Evolutionary conservation across 2,329 filamentous ascomycete genomes (phyloP).

Genomic region (Aphanocladium album): DNA sequence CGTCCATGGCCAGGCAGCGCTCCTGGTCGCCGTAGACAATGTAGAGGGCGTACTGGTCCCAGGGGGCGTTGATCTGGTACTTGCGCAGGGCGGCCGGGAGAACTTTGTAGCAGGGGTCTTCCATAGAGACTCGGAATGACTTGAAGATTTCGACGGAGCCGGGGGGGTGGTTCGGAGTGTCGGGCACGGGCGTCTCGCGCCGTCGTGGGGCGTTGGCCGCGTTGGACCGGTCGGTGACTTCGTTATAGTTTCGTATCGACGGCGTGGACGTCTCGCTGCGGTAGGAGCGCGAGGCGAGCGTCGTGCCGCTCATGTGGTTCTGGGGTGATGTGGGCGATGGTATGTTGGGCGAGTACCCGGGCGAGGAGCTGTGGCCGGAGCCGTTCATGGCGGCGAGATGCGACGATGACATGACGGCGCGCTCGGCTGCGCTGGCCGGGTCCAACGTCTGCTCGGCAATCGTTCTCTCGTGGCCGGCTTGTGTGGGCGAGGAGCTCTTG

Average conservation of each 20-base stretch:
- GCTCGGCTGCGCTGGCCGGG: slow-evolving; percentile 62
- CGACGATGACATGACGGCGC: slow-evolving; percentile 61
- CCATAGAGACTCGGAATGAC: slow-evolving; percentile 95
- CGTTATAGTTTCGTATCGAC: slow-evolving; percentile 17
- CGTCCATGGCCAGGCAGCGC: slow-evolving; percentile 82
- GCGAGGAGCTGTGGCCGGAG: slow-evolving; percentile 46
- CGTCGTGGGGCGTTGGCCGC: slow-evolving; percentile 52
- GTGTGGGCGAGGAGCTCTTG: slow-evolving; percentile 73
- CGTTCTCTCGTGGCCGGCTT: slow-evolving; percentile 61
- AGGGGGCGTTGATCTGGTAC: slow-evolving; percentile 97
- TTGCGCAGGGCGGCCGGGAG: slow-evolving; percentile 92
- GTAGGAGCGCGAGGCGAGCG: slow-evolving; percentile 58
- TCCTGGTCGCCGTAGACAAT: slow-evolving; percentile 99
- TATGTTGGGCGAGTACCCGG: slow-evolving; percentile 60
- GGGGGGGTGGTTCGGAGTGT: slow-evolving; percentile 52
- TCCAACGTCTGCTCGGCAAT: slow-evolving; percentile 62
- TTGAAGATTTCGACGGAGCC: slow-evolving; percentile 93
- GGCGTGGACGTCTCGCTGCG: slow-evolving; percentile 49
- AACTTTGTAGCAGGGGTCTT: slow-evolving; percentile 96
- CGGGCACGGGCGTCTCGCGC: slow-evolving; percentile 57
- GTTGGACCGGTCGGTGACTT: slow-evolving; percentile 24
- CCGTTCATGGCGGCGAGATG: slow-evolving; percentile 68
- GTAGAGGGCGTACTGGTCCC: slow-evolving; percentile 95
- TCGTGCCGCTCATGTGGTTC: slow-evolving; percentile 47
- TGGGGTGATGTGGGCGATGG: slow-evolving; percentile 67